Evolutionary conservation across 2,329 filamentous ascomycete genomes (phyloP), one percentile per base, ranked within the genome.

Genomic region (Pseudopyricularia javanii): DNA sequence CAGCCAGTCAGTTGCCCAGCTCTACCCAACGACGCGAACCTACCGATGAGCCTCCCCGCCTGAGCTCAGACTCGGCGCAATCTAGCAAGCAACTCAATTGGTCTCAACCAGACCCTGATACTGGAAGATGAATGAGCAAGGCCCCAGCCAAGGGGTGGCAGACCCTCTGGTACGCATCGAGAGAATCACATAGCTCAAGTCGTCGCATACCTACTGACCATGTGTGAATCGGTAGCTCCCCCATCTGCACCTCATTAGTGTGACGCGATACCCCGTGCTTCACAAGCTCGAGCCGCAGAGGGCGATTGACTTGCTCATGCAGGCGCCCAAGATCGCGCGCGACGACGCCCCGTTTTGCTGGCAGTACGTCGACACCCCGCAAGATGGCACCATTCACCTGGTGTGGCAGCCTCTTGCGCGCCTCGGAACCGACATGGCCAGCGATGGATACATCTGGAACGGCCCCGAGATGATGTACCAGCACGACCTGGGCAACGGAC

Each of bases 361-460:
- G 91, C 91, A 86, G 47, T 95, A 91, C 66, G 80, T 97, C 54
- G 83, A 93, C 61, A 79, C 82, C 52, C 91, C 91, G 11, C 77
- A 77, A 51, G 88, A 95, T 68, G 90, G 90, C 53, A 85, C 84
- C 8, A 79, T 95, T 47, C 80, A 93, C 64, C 75, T 97, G 57
- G 86, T 86, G 51, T 97, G 91, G 91, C 90, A 96, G 66, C 86
- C 91, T 2, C 74, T 86, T 51, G 78, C 83, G 60, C 79, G 83
- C 54, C 68, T 87, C 53, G 81, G 80, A 4, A 82, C 79, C 2
- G 85, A 83, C 61, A 95, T 91, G 64, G 84, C 91, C 8, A 95
- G 86, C 34, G 91, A 98, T 71, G 93, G 93, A 48, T 94, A 91
- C 66, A 76, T 96, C 17, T 98, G 91, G 91, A 83, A 83, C 15